Conservation (phyloP, 371 early-diverging fungal species). For the Actinomucor elegans region DNA sequence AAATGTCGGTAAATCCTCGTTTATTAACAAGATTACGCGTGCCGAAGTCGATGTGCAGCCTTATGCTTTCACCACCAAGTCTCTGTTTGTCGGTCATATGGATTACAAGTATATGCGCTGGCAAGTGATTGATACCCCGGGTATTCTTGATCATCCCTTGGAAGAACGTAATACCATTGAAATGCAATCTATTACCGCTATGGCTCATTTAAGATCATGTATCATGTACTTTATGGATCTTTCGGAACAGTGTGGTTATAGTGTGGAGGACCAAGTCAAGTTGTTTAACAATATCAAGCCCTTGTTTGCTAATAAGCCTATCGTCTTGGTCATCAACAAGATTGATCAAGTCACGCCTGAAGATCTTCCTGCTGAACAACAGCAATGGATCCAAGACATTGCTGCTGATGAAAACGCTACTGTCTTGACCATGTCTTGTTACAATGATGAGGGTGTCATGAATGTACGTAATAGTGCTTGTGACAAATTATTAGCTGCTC, state of each 20-base stretch:
- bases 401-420: conserved; percentile 69
- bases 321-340: conserved; percentile 96
- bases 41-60: conserved; percentile 99
- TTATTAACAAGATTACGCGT: conserved; percentile 99
- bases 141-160: conserved; percentile 99
- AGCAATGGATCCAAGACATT: conserved; percentile 72
- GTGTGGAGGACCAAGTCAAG: conserved; percentile 89
- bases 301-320: conserved; percentile 98
- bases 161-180: conserved; percentile 99
- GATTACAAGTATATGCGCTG: conserved; percentile 99
- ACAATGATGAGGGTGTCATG: conserved; percentile 95
- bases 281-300: conserved; percentile 98
- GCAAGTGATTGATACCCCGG: conserved; percentile 99
- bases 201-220: conserved; percentile 98
- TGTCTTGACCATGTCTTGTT: conserved; percentile 84
- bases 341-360: conserved; percentile 87
- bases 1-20: conserved; percentile 99
- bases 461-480: conserved; percentile 92
- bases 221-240: conserved; percentile 99
- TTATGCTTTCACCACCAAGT: conserved; percentile 99
- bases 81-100: conserved; percentile 99
- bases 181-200: conserved; percentile 99
- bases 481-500: conserved; percentile 87
- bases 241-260: conserved; percentile 99
- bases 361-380: conserved; percentile 76